phyloP scores from a whole-genome alignment of 371 early-diverging fungal genomes.

The Nematocida ironsii region DNA sequence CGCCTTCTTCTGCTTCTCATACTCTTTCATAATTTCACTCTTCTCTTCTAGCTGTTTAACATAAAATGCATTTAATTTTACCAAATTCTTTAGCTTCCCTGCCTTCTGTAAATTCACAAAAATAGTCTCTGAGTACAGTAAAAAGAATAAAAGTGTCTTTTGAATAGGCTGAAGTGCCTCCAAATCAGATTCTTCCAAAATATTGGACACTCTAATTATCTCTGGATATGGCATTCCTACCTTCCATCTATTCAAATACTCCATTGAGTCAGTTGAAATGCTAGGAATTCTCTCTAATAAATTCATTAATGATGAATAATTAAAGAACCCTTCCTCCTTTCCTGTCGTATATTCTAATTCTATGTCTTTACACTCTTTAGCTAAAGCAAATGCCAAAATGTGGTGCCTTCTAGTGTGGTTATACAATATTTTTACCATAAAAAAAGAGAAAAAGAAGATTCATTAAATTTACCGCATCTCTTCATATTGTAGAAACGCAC shows the following conservation, averaged over 20 bases:
- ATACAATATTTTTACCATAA: constrained; percentile 43
- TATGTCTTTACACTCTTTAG: constrained; percentile 18
- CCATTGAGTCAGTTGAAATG: constrained; percentile 16
- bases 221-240: constrained; percentile 29
- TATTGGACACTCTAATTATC: neutral
- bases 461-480: no score
- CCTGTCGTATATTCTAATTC: constrained; percentile 8
- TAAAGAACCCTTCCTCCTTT: constrained; percentile 29
- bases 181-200: constrained; percentile 16
- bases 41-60: constrained; percentile 35
- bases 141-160: constrained; percentile 23
- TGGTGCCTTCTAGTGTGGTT: constrained; percentile 34
- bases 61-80: constrained; percentile 56
- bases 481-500: no score
- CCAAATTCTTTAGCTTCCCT: constrained; percentile 24
- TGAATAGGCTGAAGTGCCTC: constrained; percentile 13
- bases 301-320: constrained; percentile 8
- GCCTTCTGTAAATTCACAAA: constrained; percentile 46
- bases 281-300: constrained; percentile 27
- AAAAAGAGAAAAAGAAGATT: constrained; percentile 17
- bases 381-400: constrained; percentile 13
- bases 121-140: constrained; percentile 38
- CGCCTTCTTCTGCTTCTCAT: constrained; percentile 50
- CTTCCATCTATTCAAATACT: constrained; percentile 24
- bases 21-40: constrained; percentile 59